Conservation (phyloP, 768 basidiomycete species). For the Pleurotus tuber-regium region DNA sequence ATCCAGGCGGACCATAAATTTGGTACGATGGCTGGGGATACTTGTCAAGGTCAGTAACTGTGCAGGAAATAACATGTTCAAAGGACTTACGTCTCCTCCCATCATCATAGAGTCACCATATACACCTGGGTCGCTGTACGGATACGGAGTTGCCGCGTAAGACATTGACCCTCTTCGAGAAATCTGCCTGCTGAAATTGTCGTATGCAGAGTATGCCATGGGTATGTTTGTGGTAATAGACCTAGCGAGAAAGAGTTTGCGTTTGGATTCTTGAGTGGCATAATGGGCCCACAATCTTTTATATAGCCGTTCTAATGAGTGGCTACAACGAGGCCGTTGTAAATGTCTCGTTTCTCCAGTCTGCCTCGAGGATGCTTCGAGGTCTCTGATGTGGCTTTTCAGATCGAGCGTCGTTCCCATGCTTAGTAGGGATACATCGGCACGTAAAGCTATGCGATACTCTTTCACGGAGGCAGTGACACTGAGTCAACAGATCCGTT, state of each 20-base stretch:
- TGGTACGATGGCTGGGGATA: constrained; percentile 47
- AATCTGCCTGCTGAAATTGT: constrained; percentile 25
- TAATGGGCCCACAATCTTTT: background rate
- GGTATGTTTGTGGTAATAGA: background rate
- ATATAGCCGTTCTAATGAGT: constrained; percentile 8
- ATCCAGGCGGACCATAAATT: constrained; percentile 39
- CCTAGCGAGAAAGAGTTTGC: background rate
- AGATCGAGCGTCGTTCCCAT: constrained; percentile 8
- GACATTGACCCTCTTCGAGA: constrained; percentile 13
- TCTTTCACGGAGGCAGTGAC: constrained; percentile 2
- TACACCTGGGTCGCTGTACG: constrained; percentile 22
- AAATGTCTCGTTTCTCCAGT: constrained; percentile 5
- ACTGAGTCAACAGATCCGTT: too few relatives aligned
- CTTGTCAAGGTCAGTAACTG: constrained; percentile 18
- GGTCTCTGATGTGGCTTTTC: constrained; percentile 12
- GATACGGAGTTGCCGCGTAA: constrained; percentile 12
- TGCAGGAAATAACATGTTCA: background rate
- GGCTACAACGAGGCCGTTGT: constrained; percentile 16
- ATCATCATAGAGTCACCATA: constrained; percentile 31
- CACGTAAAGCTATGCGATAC: constrained; percentile 4
- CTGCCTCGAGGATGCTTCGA: constrained; percentile 18
- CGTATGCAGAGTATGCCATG: constrained; percentile 43
- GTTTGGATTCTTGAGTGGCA: background rate
- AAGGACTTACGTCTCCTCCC: constrained; percentile 35
- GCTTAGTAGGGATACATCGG: background rate